Conservation (phyloP, 225 moss, liverwort and hornwort genomes). For the Straminergon stramineum region DNA sequence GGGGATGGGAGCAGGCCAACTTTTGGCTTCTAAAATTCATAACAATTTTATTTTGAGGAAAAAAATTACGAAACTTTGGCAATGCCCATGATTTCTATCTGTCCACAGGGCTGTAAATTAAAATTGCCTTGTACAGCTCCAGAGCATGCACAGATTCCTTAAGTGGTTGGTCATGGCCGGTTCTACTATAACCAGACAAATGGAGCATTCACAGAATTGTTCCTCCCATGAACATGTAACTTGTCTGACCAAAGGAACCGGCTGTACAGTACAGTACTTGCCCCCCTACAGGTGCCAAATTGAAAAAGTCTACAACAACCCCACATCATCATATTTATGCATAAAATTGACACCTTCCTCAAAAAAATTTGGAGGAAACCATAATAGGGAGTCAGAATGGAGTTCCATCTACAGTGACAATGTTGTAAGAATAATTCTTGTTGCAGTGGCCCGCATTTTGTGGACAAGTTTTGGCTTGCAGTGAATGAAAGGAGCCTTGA, state of each 20-base stretch:
- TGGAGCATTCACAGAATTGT: neutral
- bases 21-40: no score
- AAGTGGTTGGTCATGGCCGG: no score
- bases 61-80: no score
- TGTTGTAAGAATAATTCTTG: no score
- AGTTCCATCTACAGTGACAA: no score
- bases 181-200: no score
- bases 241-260: neutral
- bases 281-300: neutral
- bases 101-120: no score
- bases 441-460: neutral
- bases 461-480: neutral
- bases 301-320: neutral
- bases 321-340: neutral
- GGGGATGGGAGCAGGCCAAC: no score
- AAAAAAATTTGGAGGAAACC: neutral
- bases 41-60: no score
- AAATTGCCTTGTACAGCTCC: no score
- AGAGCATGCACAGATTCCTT: no score
- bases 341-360: neutral
- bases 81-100: no score
- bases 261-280: neutral
- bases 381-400: neutral
- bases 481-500: neutral
- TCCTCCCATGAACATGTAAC: neutral